Percentiles rank a stretch among this genome's conserved stretches.
Evolutionary conservation across 805 yeast species (phyloP).

Genomic region (Schizosaccharomyces japonicus): DNA sequence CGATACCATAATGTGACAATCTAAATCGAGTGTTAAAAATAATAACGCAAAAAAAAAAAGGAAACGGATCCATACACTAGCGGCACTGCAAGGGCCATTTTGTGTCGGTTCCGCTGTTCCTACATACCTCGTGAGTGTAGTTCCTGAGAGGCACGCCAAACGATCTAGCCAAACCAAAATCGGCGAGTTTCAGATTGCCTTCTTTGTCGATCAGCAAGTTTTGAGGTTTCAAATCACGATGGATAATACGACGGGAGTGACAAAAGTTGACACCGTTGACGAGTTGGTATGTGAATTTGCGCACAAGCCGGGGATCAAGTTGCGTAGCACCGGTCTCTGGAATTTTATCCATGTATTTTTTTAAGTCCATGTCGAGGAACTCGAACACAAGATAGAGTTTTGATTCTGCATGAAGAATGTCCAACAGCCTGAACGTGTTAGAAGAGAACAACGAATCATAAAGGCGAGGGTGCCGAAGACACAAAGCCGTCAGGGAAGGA

Average conservation of each 20-base stretch:
- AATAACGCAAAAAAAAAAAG: not conserved
- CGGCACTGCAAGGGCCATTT: too few species aligned
- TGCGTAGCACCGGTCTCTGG: conserved; percentile 59
- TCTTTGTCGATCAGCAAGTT: conserved; percentile 83
- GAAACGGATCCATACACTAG: too few species aligned
- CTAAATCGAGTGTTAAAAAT: not conserved
- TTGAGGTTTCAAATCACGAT: conserved; percentile 91
- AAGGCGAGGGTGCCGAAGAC: too few species aligned
- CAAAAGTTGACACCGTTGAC: conserved; percentile 54
- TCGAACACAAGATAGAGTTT: conserved; percentile 84
- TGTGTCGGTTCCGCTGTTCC: too few species aligned
- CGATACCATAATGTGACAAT: conserved; percentile 86
- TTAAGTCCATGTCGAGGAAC: conserved; percentile 77
- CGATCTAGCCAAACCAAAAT: conserved; percentile 89
- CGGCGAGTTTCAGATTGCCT: conserved; percentile 74
- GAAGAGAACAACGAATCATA: not conserved
- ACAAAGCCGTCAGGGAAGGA: not conserved
- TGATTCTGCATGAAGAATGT: conserved; percentile 83
- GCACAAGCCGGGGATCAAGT: conserved; percentile 71
- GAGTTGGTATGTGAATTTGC: conserved; percentile 76
- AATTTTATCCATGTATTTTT: conserved; percentile 87
- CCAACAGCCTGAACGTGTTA: conserved; percentile 26
- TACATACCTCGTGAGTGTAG: conserved; percentile 76
- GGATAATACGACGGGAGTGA: conserved; percentile 81
- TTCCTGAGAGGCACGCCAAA: conserved; percentile 94